These are phyloP conservation scores for Lycium ferocissimum DNA, from an alignment of 257 asterid species.

Conservation along the genomic window DNA sequence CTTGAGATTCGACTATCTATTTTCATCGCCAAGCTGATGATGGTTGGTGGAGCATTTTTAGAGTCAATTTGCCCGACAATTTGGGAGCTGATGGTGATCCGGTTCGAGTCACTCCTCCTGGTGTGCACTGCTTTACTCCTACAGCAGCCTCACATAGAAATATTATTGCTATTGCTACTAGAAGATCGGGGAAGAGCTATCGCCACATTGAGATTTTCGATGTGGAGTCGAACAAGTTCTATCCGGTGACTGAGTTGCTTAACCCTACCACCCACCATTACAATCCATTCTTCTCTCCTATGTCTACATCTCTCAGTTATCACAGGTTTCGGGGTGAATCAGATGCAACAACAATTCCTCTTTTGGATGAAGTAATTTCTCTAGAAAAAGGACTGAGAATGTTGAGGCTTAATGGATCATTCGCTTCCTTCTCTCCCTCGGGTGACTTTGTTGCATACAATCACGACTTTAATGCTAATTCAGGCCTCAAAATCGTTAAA, in stretches of 20 bases:
- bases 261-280: slow-evolving; percentile 76
- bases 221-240: slow-evolving; percentile 46
- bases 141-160: slow-evolving; percentile 59
- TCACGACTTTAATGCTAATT: slow-evolving; percentile 43
- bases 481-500: slow-evolving; percentile 61
- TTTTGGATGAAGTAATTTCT: slow-evolving; percentile 55
- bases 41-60: slow-evolving; percentile 93
- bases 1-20: slow-evolving; percentile 66
- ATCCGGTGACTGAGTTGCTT: slow-evolving; percentile 58
- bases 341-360: slow-evolving; percentile 49
- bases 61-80: slow-evolving; percentile 47
- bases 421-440: slow-evolving; percentile 73
- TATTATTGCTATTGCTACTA: slow-evolving; percentile 62
- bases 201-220: slow-evolving; percentile 82
- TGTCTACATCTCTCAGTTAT: slow-evolving; percentile 56
- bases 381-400: slow-evolving; percentile 52
- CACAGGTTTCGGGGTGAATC: slow-evolving; percentile 78
- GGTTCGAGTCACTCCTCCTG: slow-evolving; percentile 70
- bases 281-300: slow-evolving; percentile 72
- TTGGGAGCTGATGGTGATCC: slow-evolving; percentile 47
- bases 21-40: slow-evolving; percentile 79
- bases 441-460: slow-evolving; percentile 64
- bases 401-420: slow-evolving; percentile 69
- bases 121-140: slow-evolving; percentile 72
- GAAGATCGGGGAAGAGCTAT: slow-evolving; percentile 59